phyloP scores from a whole-genome alignment of 164 flowering plant species.

The Chimonanthus praecox region DNA sequence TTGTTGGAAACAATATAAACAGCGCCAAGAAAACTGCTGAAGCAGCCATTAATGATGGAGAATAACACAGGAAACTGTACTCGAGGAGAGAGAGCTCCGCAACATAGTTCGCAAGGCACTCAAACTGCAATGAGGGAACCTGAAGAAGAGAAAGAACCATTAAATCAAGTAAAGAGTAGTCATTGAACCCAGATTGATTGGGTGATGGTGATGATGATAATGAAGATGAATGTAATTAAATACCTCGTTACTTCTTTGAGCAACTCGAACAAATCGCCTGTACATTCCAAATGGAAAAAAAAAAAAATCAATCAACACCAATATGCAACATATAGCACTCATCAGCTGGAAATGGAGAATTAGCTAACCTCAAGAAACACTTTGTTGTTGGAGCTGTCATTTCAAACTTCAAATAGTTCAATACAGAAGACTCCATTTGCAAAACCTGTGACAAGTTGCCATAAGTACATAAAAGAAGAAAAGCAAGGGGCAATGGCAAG shows the following conservation, averaged over 20 bases:
- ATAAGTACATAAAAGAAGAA: background rate
- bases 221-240: background rate
- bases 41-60: conserved; percentile 85
- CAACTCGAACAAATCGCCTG: conserved; percentile 88
- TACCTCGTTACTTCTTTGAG: conserved; percentile 76
- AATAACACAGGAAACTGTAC: conserved; percentile 68
- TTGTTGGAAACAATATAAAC: conserved; percentile 54
- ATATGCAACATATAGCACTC: background rate
- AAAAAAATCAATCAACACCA: conserved; percentile 3
- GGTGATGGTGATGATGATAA: too few relatives aligned
- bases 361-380: conserved; percentile 71
- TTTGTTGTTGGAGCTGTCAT: conserved; percentile 90
- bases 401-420: conserved; percentile 86
- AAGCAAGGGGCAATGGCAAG: background rate
- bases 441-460: conserved; percentile 45
- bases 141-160: conserved; percentile 16
- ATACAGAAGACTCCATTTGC: conserved; percentile 86
- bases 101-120: conserved; percentile 76
- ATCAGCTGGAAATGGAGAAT: background rate
- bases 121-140: conserved; percentile 68
- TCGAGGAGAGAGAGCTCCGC: conserved; percentile 92
- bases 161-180: background rate
- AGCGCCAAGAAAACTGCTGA: conserved; percentile 81
- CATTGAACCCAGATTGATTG: background rate
- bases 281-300: background rate